Base-by-base conservation (phyloP, 83 land plant genomes). In the Picea engelmannii region DNA sequence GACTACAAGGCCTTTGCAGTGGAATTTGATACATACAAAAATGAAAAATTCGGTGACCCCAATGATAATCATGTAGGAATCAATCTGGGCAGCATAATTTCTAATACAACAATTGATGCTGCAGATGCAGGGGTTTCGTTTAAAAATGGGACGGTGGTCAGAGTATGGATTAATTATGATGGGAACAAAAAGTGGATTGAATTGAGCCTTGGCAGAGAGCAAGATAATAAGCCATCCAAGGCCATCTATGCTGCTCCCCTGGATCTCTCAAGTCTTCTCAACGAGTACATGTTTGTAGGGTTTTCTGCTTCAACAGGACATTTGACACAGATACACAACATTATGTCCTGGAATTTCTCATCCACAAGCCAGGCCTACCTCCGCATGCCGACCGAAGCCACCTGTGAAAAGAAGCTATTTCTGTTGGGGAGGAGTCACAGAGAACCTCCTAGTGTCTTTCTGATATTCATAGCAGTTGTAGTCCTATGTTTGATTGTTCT, bases 231-330 rank as follows among this genome's bases (percentile, higher is more conserved):
- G 4, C 84, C 84, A 17, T 60, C 61, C 65, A 55, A 52, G 44
- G 5, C 82, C 27, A 62, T 80, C 27, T 78, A 82, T 65, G 66
- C 87, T 8, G 80, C 78, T 61, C 73, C 75, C 3, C 67, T 87
- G 6, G 89, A 87, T 82, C 74, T 87, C 9, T 81, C 89, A 24
- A 81, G 68, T 18, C 79, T 65, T 79, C 65, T 85, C 52, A 87
- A 85, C 21, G 89, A 87, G 52, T 85, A 87, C 71, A 87, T 87
- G 89, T 87, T 84, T 40, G 84, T 87, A 16, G 89, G 89, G 20
- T 86, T 86, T 74, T 80, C 88, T 18, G 84, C 84, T 83, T 83
- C 88, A 9, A 83, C 88, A 5, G 88, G 88, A 27, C 80, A 76
- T 38, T 75, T 55, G 15, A 66, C 82, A 5, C 85, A 86, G 67